Base-by-base conservation (phyloP, 2,329 filamentous ascomycete species). In the Fusarium sororula region DNA sequence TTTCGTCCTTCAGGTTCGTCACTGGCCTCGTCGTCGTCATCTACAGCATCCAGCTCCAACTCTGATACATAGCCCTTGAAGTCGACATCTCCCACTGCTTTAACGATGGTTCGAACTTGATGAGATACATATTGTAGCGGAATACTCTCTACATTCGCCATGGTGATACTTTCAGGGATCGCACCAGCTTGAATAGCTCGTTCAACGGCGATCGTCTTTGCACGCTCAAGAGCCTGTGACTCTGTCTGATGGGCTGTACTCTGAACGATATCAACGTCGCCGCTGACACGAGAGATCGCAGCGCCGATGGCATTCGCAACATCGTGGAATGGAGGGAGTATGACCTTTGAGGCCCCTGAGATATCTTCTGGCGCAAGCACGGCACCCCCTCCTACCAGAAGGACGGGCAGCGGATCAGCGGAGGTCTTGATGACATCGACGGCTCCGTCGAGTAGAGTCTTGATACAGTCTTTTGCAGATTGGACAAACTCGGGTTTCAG, bases 221-320 rank as follows among this genome's bases (percentile, higher is more conserved):
- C 59, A 9, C 38, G 26, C 8, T 48, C 45, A 28, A 59, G 47
- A 18, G 61, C 54, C 9, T 59, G 38, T 4, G 53, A 13, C 22
- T 55, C 53, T 0, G 42, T 14, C 18, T 50, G 42, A 4, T 45
- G 28, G 0, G n/a, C 24, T 4, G 61, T 48, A n/a, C 44, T 63
- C 22, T 63, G 53, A 7, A 63, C 54, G 1, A 63, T 28, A 42
- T 63, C 61, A 12, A 63, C 42, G 4, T 44, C 41, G 0, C 38
- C 61, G 7, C 61, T 59, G 2, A 69, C 54, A 3, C 38, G 41
- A 18, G 85, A 83, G 69, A 85, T 85, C 3, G 85, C 85, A 20
- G 85, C 85, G 8, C 86, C 86, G 7, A 87, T 85, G 1, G 86
- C 85, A 66, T 87, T 88, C 5, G 84, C 85, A 2, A 87, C 85